Conservation (phyloP, 257 asterid species). For the Solanum etuberosum region DNA sequence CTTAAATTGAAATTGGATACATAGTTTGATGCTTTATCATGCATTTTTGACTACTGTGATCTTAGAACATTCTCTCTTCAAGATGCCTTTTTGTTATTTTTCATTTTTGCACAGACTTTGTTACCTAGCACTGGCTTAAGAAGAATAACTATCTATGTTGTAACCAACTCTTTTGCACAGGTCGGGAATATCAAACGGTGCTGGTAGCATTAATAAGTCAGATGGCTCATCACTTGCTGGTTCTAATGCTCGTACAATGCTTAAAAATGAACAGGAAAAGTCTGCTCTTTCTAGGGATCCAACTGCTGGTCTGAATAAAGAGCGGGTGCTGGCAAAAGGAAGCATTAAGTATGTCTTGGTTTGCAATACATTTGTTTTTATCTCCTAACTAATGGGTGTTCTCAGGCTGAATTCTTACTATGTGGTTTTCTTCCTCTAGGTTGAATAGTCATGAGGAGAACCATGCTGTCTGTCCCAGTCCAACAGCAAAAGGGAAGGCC, state of each 20-base stretch:
- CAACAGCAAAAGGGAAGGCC: conserved; percentile 75
- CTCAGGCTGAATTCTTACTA: not conserved
- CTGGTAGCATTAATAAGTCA: conserved; percentile 31
- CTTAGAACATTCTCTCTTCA: not conserved
- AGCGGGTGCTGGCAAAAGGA: conserved; percentile 58
- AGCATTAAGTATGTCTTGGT: conserved; percentile 52
- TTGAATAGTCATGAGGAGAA: conserved; percentile 70
- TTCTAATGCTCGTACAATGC: conserved; percentile 48
- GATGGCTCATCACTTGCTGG: conserved; percentile 60
- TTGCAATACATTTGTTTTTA: not conserved
- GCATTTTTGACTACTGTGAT: not conserved
- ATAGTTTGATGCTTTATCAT: not conserved
- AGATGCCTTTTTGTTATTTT: not conserved
- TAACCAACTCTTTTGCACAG: conserved; percentile 29
- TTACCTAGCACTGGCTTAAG: not conserved
- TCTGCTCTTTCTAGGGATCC: conserved; percentile 53
- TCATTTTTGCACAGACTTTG: not conserved
- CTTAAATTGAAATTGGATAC: not conserved
- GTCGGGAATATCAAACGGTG: conserved; percentile 45
- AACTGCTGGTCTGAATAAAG: conserved; percentile 54
- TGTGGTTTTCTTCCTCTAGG: conserved; percentile 30
- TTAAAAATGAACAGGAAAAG: conserved; percentile 73
- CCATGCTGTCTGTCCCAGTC: conserved; percentile 33
- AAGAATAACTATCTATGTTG: not conserved
- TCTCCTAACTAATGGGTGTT: not conserved